These are phyloP conservation scores for Kwoniella sp. DNA, from an alignment of 768 basidiomycete species.

Conservation along the genomic window DNA sequence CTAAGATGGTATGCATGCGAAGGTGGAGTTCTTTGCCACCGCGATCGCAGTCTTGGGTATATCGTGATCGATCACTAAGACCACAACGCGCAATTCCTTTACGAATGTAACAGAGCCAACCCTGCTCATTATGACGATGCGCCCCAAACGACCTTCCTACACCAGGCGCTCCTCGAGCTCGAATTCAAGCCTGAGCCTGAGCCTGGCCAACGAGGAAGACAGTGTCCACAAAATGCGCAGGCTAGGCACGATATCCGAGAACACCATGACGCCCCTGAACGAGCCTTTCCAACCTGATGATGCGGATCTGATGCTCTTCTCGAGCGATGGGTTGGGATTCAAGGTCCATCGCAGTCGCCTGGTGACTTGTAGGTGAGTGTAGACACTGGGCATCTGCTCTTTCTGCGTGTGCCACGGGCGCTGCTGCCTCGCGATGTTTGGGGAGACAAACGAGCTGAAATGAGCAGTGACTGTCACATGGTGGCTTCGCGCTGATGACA, in stretches of 20 bases:
- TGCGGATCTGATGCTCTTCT: conserved; percentile 12
- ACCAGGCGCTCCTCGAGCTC: not conserved
- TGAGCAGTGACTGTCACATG: not conserved
- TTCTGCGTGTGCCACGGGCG: too few species aligned
- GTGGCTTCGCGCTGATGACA: not conserved
- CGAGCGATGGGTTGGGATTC: conserved; percentile 13
- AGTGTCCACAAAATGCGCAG: not conserved
- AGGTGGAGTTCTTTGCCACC: not conserved
- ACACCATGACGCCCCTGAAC: conserved; percentile 13
- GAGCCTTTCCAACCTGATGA: conserved; percentile 10
- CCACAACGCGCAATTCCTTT: too few species aligned
- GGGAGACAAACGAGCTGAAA: too few species aligned
- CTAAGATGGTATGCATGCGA: not conserved
- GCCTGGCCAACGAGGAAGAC: not conserved
- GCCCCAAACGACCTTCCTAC: conserved; percentile 1
- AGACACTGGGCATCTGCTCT: too few species aligned
- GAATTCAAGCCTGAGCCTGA: not conserved
- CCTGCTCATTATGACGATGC: conserved; percentile 7
- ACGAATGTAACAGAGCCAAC: too few species aligned
- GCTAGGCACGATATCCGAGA: conserved; percentile 15
- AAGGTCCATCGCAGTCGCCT: conserved; percentile 6
- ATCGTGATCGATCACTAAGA: too few species aligned
- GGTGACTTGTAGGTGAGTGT: conserved; percentile 16
- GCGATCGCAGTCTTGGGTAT: too few species aligned
- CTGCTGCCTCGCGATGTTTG: too few species aligned